A percentile compares a stretch with the other conserved stretches of the same genome.
Evolutionary conservation across 768 basidiomycete genomes (phyloP).

Genomic region (Naganishia vishniacii): DNA sequence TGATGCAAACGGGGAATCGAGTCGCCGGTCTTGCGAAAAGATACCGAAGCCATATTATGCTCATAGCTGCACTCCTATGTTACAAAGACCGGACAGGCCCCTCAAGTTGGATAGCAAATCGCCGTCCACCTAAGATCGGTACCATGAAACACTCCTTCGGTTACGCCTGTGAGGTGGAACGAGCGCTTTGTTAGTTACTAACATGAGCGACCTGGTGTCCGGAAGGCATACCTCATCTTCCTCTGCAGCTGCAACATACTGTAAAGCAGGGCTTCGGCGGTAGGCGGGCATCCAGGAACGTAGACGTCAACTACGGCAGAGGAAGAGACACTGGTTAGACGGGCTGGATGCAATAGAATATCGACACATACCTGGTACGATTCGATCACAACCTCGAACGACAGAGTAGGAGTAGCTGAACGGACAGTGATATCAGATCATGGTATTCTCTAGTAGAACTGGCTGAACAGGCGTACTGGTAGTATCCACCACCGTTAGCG

Average conservation of each 20-base stretch:
- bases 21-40: too few species aligned
- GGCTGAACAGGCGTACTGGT: slow-evolving; percentile 28
- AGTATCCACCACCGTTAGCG: slow-evolving; percentile 82
- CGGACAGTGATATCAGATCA: slow-evolving; percentile 25
- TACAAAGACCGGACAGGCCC: too few species aligned
- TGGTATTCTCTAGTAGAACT: slow-evolving; percentile 51
- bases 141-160: slow-evolving; percentile 18
- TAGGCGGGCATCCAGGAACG: slow-evolving; percentile 40
- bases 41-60: too few species aligned
- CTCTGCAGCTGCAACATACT: slow-evolving; percentile 95
- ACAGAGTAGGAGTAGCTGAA: slow-evolving; percentile 99
- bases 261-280: slow-evolving; percentile 91
- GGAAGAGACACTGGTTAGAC: background rate
- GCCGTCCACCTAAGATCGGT: slow-evolving; percentile 8
- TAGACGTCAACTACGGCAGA: slow-evolving; percentile 11
- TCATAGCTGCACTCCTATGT: too few species aligned
- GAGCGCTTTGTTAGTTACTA: too few species aligned
- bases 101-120: too few species aligned
- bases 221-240: slow-evolving; percentile 67
- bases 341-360: background rate
- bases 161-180: slow-evolving; percentile 13
- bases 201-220: too few species aligned
- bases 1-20: too few species aligned
- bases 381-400: slow-evolving; percentile 94
- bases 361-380: slow-evolving; percentile 62